phyloP scores from a whole-genome alignment of 108 stramenopile species.

The Fistulifera solaris region DNA sequence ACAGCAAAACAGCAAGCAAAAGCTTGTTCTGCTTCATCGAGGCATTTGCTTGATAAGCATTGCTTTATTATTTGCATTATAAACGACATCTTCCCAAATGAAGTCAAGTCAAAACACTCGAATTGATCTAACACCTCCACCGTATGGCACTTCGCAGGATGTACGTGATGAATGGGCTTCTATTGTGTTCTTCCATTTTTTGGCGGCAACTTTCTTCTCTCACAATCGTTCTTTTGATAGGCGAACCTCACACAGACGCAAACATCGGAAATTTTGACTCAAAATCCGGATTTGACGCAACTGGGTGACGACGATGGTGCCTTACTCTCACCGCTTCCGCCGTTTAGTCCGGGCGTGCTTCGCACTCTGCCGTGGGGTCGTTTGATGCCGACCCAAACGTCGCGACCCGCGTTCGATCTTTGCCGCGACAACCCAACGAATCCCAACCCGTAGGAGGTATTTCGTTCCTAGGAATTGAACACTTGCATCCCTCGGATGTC shows the following conservation, averaged over 20 bases:
- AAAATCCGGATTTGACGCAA: slow-evolving; percentile 9
- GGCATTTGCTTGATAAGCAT: too few relatives aligned
- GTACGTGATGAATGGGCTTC: too few relatives aligned
- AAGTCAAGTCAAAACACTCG: too few relatives aligned
- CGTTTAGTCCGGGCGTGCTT: background rate
- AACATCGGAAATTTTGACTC: slow-evolving; percentile 13
- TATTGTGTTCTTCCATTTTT: too few relatives aligned
- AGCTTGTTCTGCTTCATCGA: too few relatives aligned
- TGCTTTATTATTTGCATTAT: too few relatives aligned
- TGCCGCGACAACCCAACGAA: slow-evolving; percentile 5
- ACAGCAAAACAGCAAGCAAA: too few relatives aligned
- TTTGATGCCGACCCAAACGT: slow-evolving; percentile 4
- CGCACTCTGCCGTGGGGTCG: slow-evolving; percentile 10
- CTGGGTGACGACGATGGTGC: slow-evolving; percentile 2
- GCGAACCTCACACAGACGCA: background rate
- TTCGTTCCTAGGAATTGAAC: slow-evolving; percentile 4
- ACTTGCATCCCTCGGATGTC: slow-evolving; percentile 14
- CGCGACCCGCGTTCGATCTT: slow-evolving; percentile 2
- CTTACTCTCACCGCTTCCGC: slow-evolving; percentile 6
- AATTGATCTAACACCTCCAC: too few relatives aligned
- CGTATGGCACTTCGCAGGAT: too few relatives aligned
- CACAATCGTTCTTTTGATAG: too few relatives aligned
- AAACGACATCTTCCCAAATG: too few relatives aligned
- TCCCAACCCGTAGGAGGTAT: background rate
- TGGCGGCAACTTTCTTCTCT: too few relatives aligned